Base-by-base conservation (phyloP, 169 alveolate genomes). In the Eimeria acervulina region DNA sequence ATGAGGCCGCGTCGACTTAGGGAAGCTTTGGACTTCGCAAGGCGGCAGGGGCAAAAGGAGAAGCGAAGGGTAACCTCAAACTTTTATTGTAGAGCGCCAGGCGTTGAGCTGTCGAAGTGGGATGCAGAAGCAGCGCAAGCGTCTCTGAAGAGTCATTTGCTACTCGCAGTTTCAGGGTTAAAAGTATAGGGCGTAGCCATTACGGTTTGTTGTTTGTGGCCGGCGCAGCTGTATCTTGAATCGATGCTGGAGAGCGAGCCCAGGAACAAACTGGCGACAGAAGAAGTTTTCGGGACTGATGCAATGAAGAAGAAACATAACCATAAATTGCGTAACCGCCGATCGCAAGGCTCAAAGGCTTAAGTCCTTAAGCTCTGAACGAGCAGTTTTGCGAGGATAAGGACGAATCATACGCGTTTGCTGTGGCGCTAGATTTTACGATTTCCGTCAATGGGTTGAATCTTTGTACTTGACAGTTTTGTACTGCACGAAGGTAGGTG, bases 1-100 rank as follows among this genome's bases (percentile, higher is more conserved):
- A n/a, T 83, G 91, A 83, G 91, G 23, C 91, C 91, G 42, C 91
- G 91, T n/a, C 70, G 91, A 8, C 76, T 83, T 52, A 61, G 66
- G 51, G 91, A 51, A n/a, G 91, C 76, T 4, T 47, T 83, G 33
- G 91, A 44, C 72, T 83, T 83, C 52, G 91, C 91, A 51, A 83
- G 76, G 91, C 52, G 91, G 33, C 52, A 83, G 91, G 91, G 74
- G 52, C 91, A 83, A 63, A 83, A 83, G 91, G 91, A 83, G 19
- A 83, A 55, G 76, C 61, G 91, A 83, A 83, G 66, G 91, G 91
- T 83, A 78, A 38, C 26, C 2, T 21, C n/a, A 17, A 70, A 28
- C 17, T 2, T 6, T 36, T 36, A 0, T 72, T n/a, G 51, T n/a
- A 36, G 26, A 33, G 26, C 31, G 19, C 31, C 85, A 6, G 17